These are phyloP conservation scores for Spathaspora passalidarum DNA, from an alignment of 805 yeast species.

Conservation along the genomic window DNA sequence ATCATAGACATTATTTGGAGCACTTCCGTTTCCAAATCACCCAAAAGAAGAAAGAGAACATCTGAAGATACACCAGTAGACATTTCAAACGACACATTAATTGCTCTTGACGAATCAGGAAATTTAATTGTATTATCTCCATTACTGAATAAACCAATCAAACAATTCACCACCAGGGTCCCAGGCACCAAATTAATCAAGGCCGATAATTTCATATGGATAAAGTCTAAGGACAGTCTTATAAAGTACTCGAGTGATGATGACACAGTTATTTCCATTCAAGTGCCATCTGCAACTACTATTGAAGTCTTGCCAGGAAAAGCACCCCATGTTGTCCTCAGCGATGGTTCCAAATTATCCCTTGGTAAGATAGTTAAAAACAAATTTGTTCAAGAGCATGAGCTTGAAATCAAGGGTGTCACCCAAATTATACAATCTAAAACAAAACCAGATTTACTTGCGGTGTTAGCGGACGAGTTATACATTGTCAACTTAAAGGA, in stretches of 20 bases:
- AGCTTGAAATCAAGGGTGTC: neutral
- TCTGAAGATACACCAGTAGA: constrained; percentile 3
- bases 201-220: constrained; percentile 1
- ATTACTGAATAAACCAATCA: neutral
- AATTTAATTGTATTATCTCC: constrained; percentile 2
- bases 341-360: neutral
- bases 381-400: constrained; percentile 4
- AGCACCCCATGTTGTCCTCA: neutral
- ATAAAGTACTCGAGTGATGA: neutral
- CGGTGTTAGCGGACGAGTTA: neutral
- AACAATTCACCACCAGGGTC: neutral
- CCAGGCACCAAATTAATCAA: neutral
- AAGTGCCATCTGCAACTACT: neutral
- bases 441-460: neutral
- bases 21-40: neutral
- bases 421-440: neutral
- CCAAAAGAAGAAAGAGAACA: constrained; percentile 4
- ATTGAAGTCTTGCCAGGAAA: neutral
- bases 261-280: neutral
- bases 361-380: constrained; percentile 1
- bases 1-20: constrained; percentile 6
- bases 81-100: constrained; percentile 1
- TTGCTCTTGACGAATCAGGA: neutral
- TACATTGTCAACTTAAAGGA: neutral
- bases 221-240: neutral